Evolutionary conservation across 768 basidiomycete genomes (phyloP), one percentile per base, ranked within the genome.

Genomic region (Naganishia onofrii): DNA sequence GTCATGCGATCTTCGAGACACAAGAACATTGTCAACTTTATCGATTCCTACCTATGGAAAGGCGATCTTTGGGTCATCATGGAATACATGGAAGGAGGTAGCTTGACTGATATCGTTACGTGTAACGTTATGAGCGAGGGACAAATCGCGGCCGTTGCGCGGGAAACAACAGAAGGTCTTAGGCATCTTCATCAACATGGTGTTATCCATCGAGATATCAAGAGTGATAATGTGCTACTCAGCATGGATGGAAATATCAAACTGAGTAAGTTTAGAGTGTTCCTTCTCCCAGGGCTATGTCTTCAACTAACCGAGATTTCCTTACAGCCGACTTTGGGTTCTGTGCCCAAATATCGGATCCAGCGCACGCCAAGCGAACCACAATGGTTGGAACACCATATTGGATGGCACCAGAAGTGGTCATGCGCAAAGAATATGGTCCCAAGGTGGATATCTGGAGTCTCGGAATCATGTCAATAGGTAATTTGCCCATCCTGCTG

Each of bases 1-100:
- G 96, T 98, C 78, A 98, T 99, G 96, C 91, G 94, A 28, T 89
- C 92, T 28, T 91, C 91, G 21, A 86, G 91, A 42, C 94, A 97
- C 80, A 93, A 93, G n/a, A 99, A 99, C 79, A 97, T 98, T 75
- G 95, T 99, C 84, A 97, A 99, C 81, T 99, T 93, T 83, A 97
- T 97, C 77, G 96, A 99, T 80, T 95, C 93, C 2, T 99, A 97
- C 86, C 82, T 98, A 51, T 87, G 95, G 84, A 93, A 92, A 85
- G 96, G 95, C 80, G 96, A 98, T 78, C 86, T 96, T 28, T 97
- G 93, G 93, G 93, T 96, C 53, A 93, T 95, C 70, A 97, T 95
- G 93, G 93, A 97, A 83, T 95, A 91, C 78, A 97, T 97, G 93
- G 93, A 97, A 81, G 93, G 93, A 65, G 94, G 96, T 48, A 89